Base-by-base conservation (phyloP, 1,139 yeast species). In the Sugiyamaella paludigena region DNA sequence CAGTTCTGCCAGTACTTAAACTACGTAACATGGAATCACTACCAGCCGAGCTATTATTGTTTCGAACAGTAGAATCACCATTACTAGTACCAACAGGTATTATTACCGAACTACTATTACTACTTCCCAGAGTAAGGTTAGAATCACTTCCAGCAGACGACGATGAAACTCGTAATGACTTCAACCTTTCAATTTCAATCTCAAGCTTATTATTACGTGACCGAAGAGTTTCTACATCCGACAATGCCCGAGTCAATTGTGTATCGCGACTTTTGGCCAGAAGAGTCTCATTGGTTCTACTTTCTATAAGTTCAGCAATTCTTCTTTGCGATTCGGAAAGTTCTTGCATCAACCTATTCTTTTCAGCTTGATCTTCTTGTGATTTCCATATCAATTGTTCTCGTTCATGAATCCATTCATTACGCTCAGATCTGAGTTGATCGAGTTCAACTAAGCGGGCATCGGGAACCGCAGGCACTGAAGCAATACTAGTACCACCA, bases 201-300 rank as follows among this genome's bases (percentile, higher is more conserved):
- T 83, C 84, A 42, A 81, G 64, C 53, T 77, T 79, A 27, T 73
- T 62, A 7, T 78, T 73, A 55, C 77, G 74, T 28, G 73, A 63
- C 52, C 76, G 75, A 8, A 80, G 70, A 45, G 73, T 75, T 42
- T 83, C 88, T 43, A 81, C 66, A 57, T 85, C 92, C 43, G 81
- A 77, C 45, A 72, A 76, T 15, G 80, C 70, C 40, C 91, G 69
- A 34, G 76, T 72, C 4, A 84, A 68, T 59, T 82, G 88, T 0
- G 85, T 79, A 46, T 84, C 92, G 55, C 80, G 81, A 40, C 85
- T 81, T 62, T 83, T 83, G 28, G 79, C 65, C 52, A 76, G 72
- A 55, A 83, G 70, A 35, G 73, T 70, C 45, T 77, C 75, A 43
- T 72, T 73, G 1, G 83, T 79, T 42, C 75, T 75, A 47, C 79